Conservation (phyloP, 2,329 filamentous ascomycete species). For the Pezicula carpinea region DNA sequence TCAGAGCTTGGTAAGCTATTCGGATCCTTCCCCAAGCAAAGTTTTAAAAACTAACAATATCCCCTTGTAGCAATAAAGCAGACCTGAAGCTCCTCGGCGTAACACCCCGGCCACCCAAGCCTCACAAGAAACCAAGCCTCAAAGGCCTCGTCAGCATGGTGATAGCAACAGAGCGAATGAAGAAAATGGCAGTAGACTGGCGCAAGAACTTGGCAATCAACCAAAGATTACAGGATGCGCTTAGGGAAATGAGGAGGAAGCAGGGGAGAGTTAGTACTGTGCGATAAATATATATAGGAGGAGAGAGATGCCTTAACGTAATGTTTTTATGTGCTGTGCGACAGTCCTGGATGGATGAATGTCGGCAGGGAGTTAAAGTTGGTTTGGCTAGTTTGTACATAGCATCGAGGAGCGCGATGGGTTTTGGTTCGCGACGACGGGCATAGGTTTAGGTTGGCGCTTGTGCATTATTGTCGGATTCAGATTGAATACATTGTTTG, state of each 20-base stretch:
- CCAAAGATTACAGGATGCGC: constrained; percentile 21
- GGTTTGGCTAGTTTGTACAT: no score
- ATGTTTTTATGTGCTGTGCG: not conserved
- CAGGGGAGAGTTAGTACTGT: constrained; percentile 1
- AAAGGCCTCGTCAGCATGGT: constrained; percentile 37
- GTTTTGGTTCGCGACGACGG: no score
- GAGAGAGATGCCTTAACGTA: not conserved
- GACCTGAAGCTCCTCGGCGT: constrained; percentile 83
- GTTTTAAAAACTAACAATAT: constrained; percentile 12
- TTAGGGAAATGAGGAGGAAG: constrained; percentile 20
- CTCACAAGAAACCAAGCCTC: constrained; percentile 11
- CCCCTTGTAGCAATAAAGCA: constrained; percentile 71
- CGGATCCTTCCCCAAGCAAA: constrained; percentile 4
- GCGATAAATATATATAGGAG: not conserved
- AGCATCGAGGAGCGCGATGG: no score
- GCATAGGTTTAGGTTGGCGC: not conserved
- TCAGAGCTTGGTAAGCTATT: constrained; percentile 78
- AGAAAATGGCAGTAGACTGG: constrained; percentile 44
- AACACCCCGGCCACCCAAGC: constrained; percentile 20
- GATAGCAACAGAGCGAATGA: constrained; percentile 46
- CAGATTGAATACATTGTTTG: not conserved
- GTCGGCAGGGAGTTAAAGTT: not conserved
- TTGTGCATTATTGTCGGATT: not conserved
- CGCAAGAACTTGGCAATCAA: constrained; percentile 42
- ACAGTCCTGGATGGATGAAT: not conserved